Conservation (phyloP, 1,284 basidiomycete species). For the Ustilago vetiveriae region DNA sequence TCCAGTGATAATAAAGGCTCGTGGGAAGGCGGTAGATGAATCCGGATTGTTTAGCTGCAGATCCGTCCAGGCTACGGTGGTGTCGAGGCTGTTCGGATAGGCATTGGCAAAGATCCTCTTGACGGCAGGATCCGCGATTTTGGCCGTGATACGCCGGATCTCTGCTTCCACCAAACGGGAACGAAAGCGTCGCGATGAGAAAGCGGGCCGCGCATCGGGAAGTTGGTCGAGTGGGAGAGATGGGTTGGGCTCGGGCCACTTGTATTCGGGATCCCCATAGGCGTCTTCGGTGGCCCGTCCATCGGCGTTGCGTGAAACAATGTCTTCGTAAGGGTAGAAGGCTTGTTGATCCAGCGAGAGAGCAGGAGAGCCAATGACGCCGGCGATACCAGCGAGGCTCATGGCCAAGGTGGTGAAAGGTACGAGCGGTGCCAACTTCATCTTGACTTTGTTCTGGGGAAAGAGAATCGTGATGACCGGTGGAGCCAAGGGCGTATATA, state of each 20-base stretch:
- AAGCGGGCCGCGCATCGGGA: conserved; percentile 37
- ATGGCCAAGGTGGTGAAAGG: conserved; percentile 25
- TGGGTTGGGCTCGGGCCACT: conserved; percentile 20
- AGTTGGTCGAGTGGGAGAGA: conserved; percentile 32
- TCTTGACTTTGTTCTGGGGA: neutral
- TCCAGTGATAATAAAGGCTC: conserved; percentile 53
- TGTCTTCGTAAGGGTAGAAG: conserved; percentile 3
- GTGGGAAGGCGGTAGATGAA: conserved; percentile 33
- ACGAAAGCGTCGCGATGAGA: conserved; percentile 28
- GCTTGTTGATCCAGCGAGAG: conserved; percentile 1
- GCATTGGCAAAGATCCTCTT: conserved; percentile 45
- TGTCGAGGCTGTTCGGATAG: conserved; percentile 52
- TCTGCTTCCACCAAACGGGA: conserved; percentile 45
- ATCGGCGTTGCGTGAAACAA: conserved; percentile 22
- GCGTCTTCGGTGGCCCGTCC: conserved; percentile 38
- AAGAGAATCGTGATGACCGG: neutral
- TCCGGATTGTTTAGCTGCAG: conserved; percentile 36
- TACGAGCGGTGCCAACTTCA: conserved; percentile 21
- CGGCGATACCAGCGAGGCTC: neutral
- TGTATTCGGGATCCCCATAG: conserved; percentile 37
- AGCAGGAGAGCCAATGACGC: conserved; percentile 1
- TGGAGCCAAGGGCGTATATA: neutral
- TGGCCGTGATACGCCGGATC: conserved; percentile 28
- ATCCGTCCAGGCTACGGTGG: conserved; percentile 52
- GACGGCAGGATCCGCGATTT: conserved; percentile 44